Conservation (phyloP, 2,329 filamentous ascomycete genomes). For the Metarhizium album region DNA sequence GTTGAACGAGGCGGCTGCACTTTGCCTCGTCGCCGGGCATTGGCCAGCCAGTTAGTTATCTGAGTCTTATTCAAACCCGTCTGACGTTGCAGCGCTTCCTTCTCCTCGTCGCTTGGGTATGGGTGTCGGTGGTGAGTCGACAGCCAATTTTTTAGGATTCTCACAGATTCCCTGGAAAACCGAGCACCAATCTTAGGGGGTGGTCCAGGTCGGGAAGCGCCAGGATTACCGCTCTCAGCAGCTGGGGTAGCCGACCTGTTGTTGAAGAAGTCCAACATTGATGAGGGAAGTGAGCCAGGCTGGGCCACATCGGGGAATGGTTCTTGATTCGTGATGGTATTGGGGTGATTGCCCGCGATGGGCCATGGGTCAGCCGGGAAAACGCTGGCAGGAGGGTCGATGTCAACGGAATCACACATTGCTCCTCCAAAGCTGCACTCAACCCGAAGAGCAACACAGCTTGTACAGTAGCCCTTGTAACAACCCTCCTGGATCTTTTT, state of each 20-base stretch:
- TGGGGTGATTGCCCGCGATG: constrained; percentile 31
- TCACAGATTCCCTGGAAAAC: constrained; percentile 71
- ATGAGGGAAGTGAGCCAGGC: constrained; percentile 14
- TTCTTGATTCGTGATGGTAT: constrained; percentile 20
- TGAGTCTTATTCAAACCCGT: constrained; percentile 76
- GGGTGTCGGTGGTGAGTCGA: constrained; percentile 70
- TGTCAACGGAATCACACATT: constrained; percentile 22
- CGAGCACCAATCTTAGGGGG: constrained; percentile 58
- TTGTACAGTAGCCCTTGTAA: constrained; percentile 50
- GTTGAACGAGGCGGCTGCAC: constrained; percentile 55
- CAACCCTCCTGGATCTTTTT: constrained; percentile 50
- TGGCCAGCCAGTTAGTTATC: constrained; percentile 87
- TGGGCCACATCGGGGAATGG: constrained; percentile 14
- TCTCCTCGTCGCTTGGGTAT: constrained; percentile 81
- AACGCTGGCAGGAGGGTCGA: constrained; percentile 16
- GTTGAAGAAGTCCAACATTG: constrained; percentile 18
- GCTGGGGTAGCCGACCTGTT: constrained; percentile 11
- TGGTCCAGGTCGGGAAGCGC: constrained; percentile 16
- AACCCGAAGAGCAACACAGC: constrained; percentile 47
- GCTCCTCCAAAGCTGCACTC: constrained; percentile 44
- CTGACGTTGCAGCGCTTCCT: constrained; percentile 63
- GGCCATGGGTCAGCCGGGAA: constrained; percentile 38
- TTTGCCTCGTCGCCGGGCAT: constrained; percentile 75
- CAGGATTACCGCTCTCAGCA: constrained; percentile 12
- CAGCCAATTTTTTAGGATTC: constrained; percentile 76